Conservation (phyloP, 1,139 yeast species). For the Yamadazyma jaroonii region DNA sequence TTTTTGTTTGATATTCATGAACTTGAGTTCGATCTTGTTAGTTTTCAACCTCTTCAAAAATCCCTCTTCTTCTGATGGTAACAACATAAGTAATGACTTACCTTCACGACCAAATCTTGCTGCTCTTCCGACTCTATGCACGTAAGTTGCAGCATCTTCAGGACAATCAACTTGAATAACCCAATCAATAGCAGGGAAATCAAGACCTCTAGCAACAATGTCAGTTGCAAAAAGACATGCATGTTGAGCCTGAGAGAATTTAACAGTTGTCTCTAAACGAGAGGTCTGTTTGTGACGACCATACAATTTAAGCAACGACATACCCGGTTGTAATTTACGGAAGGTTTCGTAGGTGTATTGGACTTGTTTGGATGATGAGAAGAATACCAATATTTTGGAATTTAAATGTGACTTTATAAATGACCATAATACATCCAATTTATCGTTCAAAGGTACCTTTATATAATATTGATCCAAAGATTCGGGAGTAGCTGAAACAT, state of each 20-base stretch:
- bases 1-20: constrained; percentile 71
- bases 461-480: constrained; percentile 82
- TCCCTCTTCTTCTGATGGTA: constrained; percentile 81
- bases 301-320: constrained; percentile 84
- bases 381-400: constrained; percentile 80
- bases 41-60: constrained; percentile 63
- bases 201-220: constrained; percentile 95
- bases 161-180: constrained; percentile 95
- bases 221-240: constrained; percentile 95
- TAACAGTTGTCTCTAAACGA: constrained; percentile 82
- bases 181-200: constrained; percentile 98
- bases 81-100: constrained; percentile 74
- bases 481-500: constrained; percentile 70
- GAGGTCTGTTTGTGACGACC: constrained; percentile 96
- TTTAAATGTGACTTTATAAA: constrained; percentile 88
- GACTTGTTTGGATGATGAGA: constrained; percentile 92
- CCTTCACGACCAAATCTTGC: constrained; percentile 94
- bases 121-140: constrained; percentile 94
- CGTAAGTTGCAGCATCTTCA: constrained; percentile 91
- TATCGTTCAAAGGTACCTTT: constrained; percentile 69
- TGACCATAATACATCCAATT: constrained; percentile 83
- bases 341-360: constrained; percentile 91
- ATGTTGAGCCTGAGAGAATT: constrained; percentile 81
- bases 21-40: constrained; percentile 66
- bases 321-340: constrained; percentile 92